These are phyloP conservation scores for Metarhizium brunneum DNA, from an alignment of 2,329 filamentous ascomycete genomes.

Conservation along the genomic window DNA sequence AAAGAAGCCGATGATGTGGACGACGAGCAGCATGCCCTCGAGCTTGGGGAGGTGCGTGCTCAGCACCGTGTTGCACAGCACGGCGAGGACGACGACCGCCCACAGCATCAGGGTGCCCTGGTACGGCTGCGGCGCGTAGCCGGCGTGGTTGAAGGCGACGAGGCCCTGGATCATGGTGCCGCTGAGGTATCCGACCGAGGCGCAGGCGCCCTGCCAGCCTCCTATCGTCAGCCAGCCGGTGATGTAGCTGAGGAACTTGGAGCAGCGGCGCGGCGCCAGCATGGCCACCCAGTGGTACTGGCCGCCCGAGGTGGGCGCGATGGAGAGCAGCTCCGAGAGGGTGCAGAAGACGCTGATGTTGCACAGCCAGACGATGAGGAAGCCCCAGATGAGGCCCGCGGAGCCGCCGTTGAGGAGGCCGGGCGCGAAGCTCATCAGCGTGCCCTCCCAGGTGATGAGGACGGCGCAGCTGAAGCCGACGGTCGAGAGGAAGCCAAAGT, in stretches of 20 bases:
- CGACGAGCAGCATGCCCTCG: conserved; percentile 38
- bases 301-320: conserved; percentile 40
- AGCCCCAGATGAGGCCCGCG: conserved; percentile 43
- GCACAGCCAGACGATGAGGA: conserved; percentile 36
- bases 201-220: conserved; percentile 30
- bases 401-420: conserved; percentile 37
- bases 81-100: conserved; percentile 34
- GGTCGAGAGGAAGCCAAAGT: conserved; percentile 40
- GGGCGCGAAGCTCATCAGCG: conserved; percentile 13
- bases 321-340: conserved; percentile 32
- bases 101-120: conserved; percentile 41
- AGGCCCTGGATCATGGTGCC: conserved; percentile 40
- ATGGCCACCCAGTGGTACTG: conserved; percentile 54
- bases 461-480: conserved; percentile 43
- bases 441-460: conserved; percentile 44
- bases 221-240: conserved; percentile 38
- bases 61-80: conserved; percentile 41
- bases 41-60: conserved; percentile 36
- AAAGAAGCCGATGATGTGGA: conserved; percentile 33
- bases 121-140: conserved; percentile 25
- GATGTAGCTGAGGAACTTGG: conserved; percentile 46
- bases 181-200: conserved; percentile 30
- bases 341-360: conserved; percentile 32
- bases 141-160: conserved; percentile 21
- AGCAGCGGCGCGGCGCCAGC: conserved; percentile 34